Evolutionary conservation across 2,329 filamentous ascomycete genomes (phyloP).

Genomic region (Paraphaeosphaeria sporulosa): DNA sequence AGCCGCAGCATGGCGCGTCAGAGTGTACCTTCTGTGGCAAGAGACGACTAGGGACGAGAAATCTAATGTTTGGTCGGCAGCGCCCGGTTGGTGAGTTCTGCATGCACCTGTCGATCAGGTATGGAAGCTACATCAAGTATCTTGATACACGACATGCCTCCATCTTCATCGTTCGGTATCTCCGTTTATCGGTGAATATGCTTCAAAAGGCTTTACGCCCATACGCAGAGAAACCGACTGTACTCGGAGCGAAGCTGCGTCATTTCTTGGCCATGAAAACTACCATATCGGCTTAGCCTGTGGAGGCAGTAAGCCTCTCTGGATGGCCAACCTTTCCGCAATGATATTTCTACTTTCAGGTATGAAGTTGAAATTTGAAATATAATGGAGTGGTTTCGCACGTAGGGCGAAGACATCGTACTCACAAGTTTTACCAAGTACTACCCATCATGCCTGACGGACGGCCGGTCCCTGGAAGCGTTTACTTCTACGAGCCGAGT

Average conservation of each 20-base stretch:
- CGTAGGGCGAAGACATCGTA: neutral
- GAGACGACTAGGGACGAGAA: too few species aligned
- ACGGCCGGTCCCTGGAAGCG: conserved; percentile 23
- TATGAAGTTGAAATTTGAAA: neutral
- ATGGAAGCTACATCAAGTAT: too few species aligned
- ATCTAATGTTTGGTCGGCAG: too few species aligned
- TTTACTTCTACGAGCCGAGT: conserved; percentile 57
- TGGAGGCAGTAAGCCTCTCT: neutral
- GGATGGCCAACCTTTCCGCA: neutral
- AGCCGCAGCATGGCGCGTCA: neutral
- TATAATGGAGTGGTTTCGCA: neutral
- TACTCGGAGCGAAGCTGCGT: neutral
- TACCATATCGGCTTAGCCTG: neutral
- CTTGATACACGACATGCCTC: neutral
- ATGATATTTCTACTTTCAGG: neutral
- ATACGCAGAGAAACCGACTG: neutral
- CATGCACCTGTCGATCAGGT: too few species aligned
- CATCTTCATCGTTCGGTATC: neutral
- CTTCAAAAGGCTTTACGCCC: neutral
- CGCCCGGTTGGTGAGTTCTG: too few species aligned
- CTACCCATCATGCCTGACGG: conserved; percentile 11
- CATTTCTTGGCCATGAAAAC: conserved; percentile 1
- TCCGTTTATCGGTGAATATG: neutral
- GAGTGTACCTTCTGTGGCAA: too few species aligned
- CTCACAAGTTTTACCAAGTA: neutral